Base-by-base conservation (phyloP, 2,329 filamentous ascomycete genomes). In the Zarea fungicola region DNA sequence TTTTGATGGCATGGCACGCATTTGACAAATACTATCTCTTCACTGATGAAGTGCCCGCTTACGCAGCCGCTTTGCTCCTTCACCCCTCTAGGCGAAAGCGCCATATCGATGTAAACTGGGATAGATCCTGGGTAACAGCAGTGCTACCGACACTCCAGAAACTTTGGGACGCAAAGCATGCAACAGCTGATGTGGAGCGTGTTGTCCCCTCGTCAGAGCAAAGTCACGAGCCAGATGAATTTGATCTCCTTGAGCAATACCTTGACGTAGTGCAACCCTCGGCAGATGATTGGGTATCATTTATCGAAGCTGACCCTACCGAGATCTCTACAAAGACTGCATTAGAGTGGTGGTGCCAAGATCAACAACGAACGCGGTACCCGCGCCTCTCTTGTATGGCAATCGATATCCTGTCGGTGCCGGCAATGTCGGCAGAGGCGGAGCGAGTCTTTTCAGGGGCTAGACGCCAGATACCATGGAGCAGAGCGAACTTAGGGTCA, bases 371-470 rank as follows among this genome's bases (percentile, higher is more conserved):
- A 29, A 29, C 26, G 26, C 26, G 26, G 26, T 42, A 42, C 39
- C 39, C 21, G 10, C 23, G 39, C 11, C 39, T 42, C 23, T 14
- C 19, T 16, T 11, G 39, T n/a, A 42, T 42, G 39, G 39, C 39
- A 7, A 16, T 42, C 25, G 39, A 42, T 42, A 42, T 42, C 22
- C 39, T 42, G 25, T 42, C 39, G 8, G 39, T 42, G 25, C 39
- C 39, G 25, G 39, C 39, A 6, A 28, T 26, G n/a, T 42, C 39
- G 6, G 23, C 39, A 26, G 39, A 42, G 25, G 7, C 39, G 6
- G 39, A 28, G 39, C 39, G 39, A 18, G 23, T 28, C 39, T 26
- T 42, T 42, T 42, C 39, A 8, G 21, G 39, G 11, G 39, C 21
- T 9, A 26, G 39, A 28, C 39, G 39, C 14, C 7, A 9, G 14